phyloP scores from a whole-genome alignment of 1,284 basidiomycete species.

The Rhodotorula sp. region DNA sequence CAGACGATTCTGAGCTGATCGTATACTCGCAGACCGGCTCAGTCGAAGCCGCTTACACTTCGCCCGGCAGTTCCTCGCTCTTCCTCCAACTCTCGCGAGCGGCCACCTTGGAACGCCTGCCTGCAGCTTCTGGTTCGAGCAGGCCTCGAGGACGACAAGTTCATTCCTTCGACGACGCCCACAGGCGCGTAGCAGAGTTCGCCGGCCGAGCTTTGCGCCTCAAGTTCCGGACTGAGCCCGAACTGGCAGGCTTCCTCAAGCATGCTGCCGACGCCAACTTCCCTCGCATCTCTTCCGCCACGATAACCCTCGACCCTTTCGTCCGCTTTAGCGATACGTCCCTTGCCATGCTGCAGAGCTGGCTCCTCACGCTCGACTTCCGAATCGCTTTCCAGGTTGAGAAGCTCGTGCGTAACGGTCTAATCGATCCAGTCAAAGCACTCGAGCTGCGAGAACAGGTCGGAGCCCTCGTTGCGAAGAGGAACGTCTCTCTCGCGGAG shows the following conservation, averaged over 20 bases:
- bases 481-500: background rate
- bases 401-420: slow-evolving; percentile 11
- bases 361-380: slow-evolving; percentile 7
- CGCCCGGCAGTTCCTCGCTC: background rate
- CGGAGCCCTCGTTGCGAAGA: background rate
- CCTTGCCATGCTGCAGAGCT: slow-evolving; percentile 3
- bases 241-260: background rate
- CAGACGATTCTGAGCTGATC: background rate
- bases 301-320: background rate
- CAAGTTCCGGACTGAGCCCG: slow-evolving; percentile 1
- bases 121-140: background rate
- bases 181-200: slow-evolving; percentile 6
- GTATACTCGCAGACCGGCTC: background rate
- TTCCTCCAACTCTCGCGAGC: slow-evolving; percentile 13
- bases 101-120: slow-evolving; percentile 5
- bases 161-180: background rate
- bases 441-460: background rate
- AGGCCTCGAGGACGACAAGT: background rate
- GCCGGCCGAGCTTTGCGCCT: slow-evolving; percentile 1
- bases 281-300: background rate
- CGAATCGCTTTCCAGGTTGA: slow-evolving; percentile 25
- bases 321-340: background rate
- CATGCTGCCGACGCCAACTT: background rate
- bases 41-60: background rate
- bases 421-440: slow-evolving; percentile 12